These are phyloP conservation scores for Penicillium desertorum DNA, from an alignment of 495 filamentous ascomycete species.

Conservation along the genomic window DNA sequence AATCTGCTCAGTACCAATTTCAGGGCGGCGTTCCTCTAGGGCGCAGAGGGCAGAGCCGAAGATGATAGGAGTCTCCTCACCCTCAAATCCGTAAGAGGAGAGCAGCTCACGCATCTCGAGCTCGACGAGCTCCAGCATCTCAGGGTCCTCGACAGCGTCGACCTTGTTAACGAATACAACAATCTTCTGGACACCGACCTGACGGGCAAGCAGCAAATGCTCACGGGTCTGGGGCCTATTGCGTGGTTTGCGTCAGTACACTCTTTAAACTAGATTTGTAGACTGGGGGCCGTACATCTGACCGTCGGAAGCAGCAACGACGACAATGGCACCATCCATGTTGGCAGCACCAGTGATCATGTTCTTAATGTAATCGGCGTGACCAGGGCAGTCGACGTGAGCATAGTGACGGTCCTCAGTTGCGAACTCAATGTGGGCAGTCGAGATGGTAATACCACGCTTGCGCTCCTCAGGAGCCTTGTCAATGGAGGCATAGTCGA, in stretches of 20 bases:
- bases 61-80: conserved; percentile 94
- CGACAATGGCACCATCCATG: conserved; percentile 98
- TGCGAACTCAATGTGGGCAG: conserved; percentile 96
- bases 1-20: conserved; percentile 83
- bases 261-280: not conserved
- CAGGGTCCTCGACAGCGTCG: conserved; percentile 90
- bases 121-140: conserved; percentile 99
- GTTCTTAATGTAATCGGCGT: conserved; percentile 99
- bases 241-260: conserved; percentile 24
- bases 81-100: conserved; percentile 89
- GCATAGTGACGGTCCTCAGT: conserved; percentile 93
- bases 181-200: conserved; percentile 95
- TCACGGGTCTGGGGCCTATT: conserved; percentile 92
- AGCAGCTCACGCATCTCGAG: conserved; percentile 99
- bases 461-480: conserved; percentile 99
- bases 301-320: conserved; percentile 96
- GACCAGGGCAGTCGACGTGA: conserved; percentile 98
- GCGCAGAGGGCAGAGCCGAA: conserved; percentile 96
- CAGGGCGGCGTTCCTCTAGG: conserved; percentile 80
- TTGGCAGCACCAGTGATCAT: conserved; percentile 98
- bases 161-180: conserved; percentile 99
- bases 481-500: conserved; percentile 96
- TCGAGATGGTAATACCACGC: conserved; percentile 99
- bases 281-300: conserved; percentile 67
- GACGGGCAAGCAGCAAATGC: conserved; percentile 94